Percentiles rank a stretch among this genome's conserved stretches.
These are phyloP conservation scores for Lasiodiplodia theobromae DNA, from an alignment of 2,329 filamentous ascomycete species.

Conservation along the genomic window DNA sequence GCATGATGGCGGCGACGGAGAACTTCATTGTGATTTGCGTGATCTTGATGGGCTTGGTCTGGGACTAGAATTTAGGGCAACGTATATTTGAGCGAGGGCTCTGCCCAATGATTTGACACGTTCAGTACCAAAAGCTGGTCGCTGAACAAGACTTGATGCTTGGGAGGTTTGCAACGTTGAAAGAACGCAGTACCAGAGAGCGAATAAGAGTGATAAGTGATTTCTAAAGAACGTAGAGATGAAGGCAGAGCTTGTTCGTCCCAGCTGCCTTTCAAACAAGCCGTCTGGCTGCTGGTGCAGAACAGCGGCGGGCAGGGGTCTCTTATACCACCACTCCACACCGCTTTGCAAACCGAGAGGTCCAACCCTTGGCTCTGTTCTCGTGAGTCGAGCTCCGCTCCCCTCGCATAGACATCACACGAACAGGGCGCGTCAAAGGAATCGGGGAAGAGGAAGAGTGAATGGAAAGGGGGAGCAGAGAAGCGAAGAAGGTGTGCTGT, in stretches of 20 bases:
- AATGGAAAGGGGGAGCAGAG: background rate
- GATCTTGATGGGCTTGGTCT: background rate
- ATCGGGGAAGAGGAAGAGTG: background rate
- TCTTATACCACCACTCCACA: background rate
- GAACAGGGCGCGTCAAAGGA: conserved; percentile 1
- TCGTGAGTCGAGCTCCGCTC: background rate
- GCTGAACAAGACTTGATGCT: background rate
- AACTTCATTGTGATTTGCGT: conserved; percentile 16
- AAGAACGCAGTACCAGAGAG: conserved; percentile 8
- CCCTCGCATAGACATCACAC: conserved; percentile 19
- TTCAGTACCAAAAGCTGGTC: background rate
- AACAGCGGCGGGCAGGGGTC: background rate
- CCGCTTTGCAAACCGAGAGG: background rate
- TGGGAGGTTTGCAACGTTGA: background rate
- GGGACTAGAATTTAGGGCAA: background rate
- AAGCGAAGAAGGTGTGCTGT: background rate
- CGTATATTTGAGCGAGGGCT: background rate
- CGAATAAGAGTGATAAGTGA: background rate
- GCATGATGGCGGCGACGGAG: conserved; percentile 8
- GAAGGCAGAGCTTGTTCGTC: background rate
- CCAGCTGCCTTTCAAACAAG: background rate
- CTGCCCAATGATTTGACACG: background rate
- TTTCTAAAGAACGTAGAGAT: background rate
- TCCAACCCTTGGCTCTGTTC: background rate
- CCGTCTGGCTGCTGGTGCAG: background rate